Evolutionary conservation across 345 rosid genomes (phyloP).

Genomic region (Kandelia obovata): DNA sequence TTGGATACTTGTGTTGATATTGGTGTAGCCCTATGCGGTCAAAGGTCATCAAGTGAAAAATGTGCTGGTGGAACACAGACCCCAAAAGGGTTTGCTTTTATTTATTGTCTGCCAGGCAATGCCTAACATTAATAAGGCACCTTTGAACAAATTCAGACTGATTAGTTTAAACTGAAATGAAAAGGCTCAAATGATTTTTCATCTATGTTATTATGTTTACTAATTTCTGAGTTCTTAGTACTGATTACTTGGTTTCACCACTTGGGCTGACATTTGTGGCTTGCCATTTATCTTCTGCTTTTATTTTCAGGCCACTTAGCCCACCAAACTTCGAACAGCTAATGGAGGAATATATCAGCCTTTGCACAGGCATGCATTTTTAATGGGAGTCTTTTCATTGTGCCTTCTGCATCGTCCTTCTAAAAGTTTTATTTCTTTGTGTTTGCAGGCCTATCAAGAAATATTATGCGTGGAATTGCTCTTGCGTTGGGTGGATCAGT

Average conservation of each 20-base stretch:
- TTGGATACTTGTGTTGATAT: not conserved
- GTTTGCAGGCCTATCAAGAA: conserved; percentile 62
- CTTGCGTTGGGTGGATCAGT: conserved; percentile 66
- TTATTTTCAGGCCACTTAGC: conserved; percentile 56
- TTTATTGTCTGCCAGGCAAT: not conserved
- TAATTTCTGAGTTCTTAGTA: not conserved
- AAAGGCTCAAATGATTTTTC: not conserved
- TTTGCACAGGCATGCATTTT: conserved; percentile 56
- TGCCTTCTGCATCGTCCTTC: conserved; percentile 5
- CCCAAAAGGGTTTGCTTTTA: not conserved
- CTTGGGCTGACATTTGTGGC: not conserved
- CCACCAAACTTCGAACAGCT: conserved; percentile 49
- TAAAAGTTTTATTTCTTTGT: not conserved
- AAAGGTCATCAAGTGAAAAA: not conserved
- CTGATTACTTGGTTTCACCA: not conserved
- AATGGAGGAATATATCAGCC: conserved; percentile 66
- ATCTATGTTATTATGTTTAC: not conserved
- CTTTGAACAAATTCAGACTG: not conserved
- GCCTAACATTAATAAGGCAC: no score
- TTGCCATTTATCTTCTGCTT: conserved; percentile 2
- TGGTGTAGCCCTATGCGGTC: not conserved
- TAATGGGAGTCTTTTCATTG: not conserved
- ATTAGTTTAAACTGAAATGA: not conserved
- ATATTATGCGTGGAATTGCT: conserved; percentile 71
- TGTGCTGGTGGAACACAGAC: not conserved